Evolutionary conservation across 495 filamentous ascomycete species (phyloP).

Genomic region (Xanthoparmelia taractica): DNA sequence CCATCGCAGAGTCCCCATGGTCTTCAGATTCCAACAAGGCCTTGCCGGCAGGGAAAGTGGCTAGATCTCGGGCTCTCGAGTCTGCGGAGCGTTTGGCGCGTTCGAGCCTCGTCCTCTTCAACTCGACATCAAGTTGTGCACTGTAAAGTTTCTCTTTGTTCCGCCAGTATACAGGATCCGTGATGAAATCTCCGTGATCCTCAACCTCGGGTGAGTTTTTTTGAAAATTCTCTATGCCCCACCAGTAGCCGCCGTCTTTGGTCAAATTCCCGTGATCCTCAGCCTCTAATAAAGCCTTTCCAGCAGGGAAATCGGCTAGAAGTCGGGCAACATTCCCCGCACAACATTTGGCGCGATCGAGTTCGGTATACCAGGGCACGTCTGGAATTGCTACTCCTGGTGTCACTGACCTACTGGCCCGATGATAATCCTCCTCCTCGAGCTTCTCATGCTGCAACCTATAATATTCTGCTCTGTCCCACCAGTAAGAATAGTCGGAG

Average conservation of each 20-base stretch:
- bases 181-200: neutral
- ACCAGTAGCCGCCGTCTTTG: neutral
- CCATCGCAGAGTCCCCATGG: neutral
- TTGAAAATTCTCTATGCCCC: neutral
- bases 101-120: neutral
- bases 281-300: slow-evolving; percentile 2
- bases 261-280: neutral
- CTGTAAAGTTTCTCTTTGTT: slow-evolving; percentile 1
- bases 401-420: slow-evolving; percentile 3
- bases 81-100: slow-evolving; percentile 4
- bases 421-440: slow-evolving; percentile 1
- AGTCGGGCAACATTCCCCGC: neutral
- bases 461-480: neutral
- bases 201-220: neutral
- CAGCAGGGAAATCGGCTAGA: neutral
- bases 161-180: slow-evolving; percentile 1
- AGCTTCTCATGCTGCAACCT: neutral
- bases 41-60: slow-evolving; percentile 4
- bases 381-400: too few relatives aligned
- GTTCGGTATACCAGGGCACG: neutral
- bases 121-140: neutral
- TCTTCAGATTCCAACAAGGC: slow-evolving; percentile 3
- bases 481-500: neutral
- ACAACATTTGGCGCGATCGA: neutral
- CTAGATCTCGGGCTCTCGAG: slow-evolving; percentile 3